Conservation (phyloP, 1,139 yeast genomes). For the Blastobotrys raffinosifermentans region DNA sequence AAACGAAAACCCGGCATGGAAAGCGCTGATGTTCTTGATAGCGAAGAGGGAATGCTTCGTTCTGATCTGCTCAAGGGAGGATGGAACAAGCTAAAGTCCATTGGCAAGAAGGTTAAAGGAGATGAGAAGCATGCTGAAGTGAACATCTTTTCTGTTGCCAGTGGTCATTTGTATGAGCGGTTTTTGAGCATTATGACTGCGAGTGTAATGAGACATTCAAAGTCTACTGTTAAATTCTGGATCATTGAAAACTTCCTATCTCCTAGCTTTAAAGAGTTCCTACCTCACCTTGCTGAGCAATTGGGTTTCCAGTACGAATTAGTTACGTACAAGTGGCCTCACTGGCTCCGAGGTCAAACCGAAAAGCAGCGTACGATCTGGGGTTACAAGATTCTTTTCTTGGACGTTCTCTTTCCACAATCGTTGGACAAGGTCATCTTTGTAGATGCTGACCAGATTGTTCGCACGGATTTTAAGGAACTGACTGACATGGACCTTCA, state of each 20-base stretch:
- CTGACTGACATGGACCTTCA: constrained; percentile 58
- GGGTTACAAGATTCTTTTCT: constrained; percentile 81
- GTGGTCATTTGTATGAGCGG: constrained; percentile 73
- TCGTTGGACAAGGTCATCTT: constrained; percentile 69
- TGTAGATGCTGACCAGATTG: constrained; percentile 81
- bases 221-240: constrained; percentile 76
- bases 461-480: constrained; percentile 66
- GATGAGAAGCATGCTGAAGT: constrained; percentile 45
- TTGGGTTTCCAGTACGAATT: constrained; percentile 63
- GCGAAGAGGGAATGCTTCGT: constrained; percentile 10
- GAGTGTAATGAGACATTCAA: constrained; percentile 61
- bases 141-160: constrained; percentile 77
- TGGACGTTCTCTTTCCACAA: constrained; percentile 83
- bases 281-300: constrained; percentile 57
- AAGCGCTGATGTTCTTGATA: constrained; percentile 31
- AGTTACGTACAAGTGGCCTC: constrained; percentile 86
- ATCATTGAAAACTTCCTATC: constrained; percentile 74
- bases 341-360: constrained; percentile 73
- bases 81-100: constrained; percentile 6
- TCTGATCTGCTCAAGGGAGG: background rate
- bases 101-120: constrained; percentile 6
- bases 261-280: constrained; percentile 52
- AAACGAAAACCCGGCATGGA: constrained; percentile 41
- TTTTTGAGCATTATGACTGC: constrained; percentile 71
- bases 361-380: constrained; percentile 75